phyloP scores from a whole-genome alignment of 2,329 filamentous ascomycete genomes.

The Celoporthe dispersa region DNA sequence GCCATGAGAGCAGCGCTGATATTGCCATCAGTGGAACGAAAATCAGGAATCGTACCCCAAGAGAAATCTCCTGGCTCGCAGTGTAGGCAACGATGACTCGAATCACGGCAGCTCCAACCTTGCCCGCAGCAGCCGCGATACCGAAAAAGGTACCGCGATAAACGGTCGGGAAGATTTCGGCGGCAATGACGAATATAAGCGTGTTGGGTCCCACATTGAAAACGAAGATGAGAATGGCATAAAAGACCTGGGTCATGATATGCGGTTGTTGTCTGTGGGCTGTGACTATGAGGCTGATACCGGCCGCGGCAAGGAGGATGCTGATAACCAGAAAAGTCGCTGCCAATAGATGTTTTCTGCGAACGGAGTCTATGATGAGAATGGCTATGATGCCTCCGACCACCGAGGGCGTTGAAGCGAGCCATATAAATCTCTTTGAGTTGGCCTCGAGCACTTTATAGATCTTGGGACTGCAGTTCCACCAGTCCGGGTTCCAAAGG shows the following conservation, averaged over 20 bases:
- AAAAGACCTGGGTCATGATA: conserved; percentile 29
- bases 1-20: conserved; percentile 9
- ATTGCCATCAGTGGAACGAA: conserved; percentile 17
- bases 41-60: conserved; percentile 6
- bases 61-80: neutral
- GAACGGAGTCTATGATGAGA: conserved; percentile 28
- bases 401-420: conserved; percentile 30
- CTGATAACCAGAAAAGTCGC: conserved; percentile 23
- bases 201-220: conserved; percentile 40
- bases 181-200: conserved; percentile 38
- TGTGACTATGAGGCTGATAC: conserved; percentile 31
- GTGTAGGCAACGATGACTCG: conserved; percentile 19
- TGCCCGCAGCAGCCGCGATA: conserved; percentile 38
- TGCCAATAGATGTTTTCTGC: conserved; percentile 28
- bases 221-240: conserved; percentile 35
- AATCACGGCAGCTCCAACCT: conserved; percentile 37
- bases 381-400: conserved; percentile 30
- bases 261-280: conserved; percentile 13
- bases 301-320: conserved; percentile 31
- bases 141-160: conserved; percentile 40
- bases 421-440: conserved; percentile 24
- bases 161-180: conserved; percentile 39
- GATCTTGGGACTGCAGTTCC: conserved; percentile 7
- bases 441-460: conserved; percentile 22
- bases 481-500: conserved; percentile 15